Percentiles rank a stretch among this genome's conserved stretches.
These are phyloP conservation scores for Actinomortierella ambigua DNA, from an alignment of 371 early-diverging fungal genomes.

Conservation along the genomic window DNA sequence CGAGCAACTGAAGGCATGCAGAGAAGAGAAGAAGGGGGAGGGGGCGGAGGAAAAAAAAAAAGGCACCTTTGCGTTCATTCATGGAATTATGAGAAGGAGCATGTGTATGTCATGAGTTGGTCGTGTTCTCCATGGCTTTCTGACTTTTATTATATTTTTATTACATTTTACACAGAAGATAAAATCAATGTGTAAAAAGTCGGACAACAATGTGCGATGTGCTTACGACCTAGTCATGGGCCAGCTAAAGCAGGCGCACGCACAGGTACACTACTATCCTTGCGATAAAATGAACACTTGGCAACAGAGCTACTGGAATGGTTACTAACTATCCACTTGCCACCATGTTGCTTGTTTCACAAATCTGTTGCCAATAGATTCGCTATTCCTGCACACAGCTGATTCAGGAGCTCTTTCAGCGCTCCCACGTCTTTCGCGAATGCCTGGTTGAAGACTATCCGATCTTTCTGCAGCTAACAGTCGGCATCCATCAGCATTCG, in stretches of 20 bases:
- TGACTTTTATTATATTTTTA: slow-evolving; percentile 4
- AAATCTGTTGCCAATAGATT: slow-evolving; percentile 55
- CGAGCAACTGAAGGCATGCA: slow-evolving; percentile 28
- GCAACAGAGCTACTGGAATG: no score
- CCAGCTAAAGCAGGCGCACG: slow-evolving; percentile 65
- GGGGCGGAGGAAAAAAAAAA: neutral
- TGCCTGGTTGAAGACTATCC: slow-evolving; percentile 61
- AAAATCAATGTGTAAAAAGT: slow-evolving; percentile 61
- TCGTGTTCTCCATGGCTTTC: slow-evolving; percentile 2
- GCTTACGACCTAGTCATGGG: slow-evolving; percentile 55
- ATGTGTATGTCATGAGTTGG: neutral
- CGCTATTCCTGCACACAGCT: slow-evolving; percentile 69
- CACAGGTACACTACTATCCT: slow-evolving; percentile 55
- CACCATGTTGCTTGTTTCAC: neutral
- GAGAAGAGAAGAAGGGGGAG: no score
- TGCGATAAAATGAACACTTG: no score
- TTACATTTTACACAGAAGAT: no score
- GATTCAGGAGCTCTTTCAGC: slow-evolving; percentile 64
- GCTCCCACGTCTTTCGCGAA: slow-evolving; percentile 69
- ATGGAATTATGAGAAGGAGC: neutral
- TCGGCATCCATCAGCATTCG: slow-evolving; percentile 60
- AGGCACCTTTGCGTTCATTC: neutral
- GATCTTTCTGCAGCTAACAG: slow-evolving; percentile 54
- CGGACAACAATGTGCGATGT: slow-evolving; percentile 47
- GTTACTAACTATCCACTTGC: neutral